These are phyloP conservation scores for Patellifolia procumbens DNA, from an alignment of 179 eudicot species.

Conservation along the genomic window DNA sequence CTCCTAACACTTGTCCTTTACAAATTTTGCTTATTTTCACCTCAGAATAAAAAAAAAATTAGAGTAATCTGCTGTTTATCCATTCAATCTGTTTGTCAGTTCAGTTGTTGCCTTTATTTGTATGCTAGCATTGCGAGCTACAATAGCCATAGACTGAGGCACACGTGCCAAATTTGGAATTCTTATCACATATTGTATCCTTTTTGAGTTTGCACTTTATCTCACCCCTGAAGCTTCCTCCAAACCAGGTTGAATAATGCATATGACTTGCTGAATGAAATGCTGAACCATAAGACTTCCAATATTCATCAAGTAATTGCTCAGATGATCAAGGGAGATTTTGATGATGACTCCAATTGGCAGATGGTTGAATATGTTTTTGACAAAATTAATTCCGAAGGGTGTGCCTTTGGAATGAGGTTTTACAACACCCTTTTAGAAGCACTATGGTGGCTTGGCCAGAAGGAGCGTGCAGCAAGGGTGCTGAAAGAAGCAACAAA, in stretches of 20 bases:
- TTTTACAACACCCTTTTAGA: constrained; percentile 87
- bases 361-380: constrained; percentile 94
- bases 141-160: background rate
- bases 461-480: constrained; percentile 25
- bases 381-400: constrained; percentile 86
- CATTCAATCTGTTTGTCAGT: background rate
- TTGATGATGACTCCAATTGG: constrained; percentile 86
- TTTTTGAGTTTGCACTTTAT: background rate
- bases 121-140: background rate
- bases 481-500: constrained; percentile 88
- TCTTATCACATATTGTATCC: background rate
- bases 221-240: constrained; percentile 5
- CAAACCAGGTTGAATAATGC: constrained; percentile 67
- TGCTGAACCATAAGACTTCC: constrained; percentile 70
- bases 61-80: background rate
- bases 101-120: background rate
- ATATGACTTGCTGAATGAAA: constrained; percentile 71
- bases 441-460: constrained; percentile 32
- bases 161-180: background rate
- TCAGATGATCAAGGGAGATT: constrained; percentile 88
- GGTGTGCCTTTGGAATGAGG: constrained; percentile 80
- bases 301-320: constrained; percentile 91
- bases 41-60: no score
- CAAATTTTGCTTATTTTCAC: no score
- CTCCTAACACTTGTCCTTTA: no score